Conservation (phyloP, 257 asterid species). For the Ilex asprella region DNA sequence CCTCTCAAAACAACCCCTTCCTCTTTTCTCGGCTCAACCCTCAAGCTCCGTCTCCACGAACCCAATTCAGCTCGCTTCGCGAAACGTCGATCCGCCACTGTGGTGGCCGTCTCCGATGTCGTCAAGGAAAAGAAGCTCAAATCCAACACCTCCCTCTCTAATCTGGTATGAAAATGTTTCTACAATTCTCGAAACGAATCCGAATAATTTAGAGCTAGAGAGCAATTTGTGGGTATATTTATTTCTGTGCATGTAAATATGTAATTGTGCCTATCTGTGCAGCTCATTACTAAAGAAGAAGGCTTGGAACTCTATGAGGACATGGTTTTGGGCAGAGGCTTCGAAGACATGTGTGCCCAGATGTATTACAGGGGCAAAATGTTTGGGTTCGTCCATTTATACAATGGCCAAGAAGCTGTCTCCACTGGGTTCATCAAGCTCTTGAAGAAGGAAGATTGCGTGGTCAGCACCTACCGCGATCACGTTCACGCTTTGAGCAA, state of each 20-base stretch:
- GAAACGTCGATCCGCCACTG: slow-evolving; percentile 42
- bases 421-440: slow-evolving; percentile 96
- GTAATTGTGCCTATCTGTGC: slow-evolving; percentile 10
- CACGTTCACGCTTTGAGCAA: slow-evolving; percentile 97
- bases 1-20: slow-evolving; percentile 17
- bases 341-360: slow-evolving; percentile 99
- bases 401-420: slow-evolving; percentile 96
- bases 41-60: slow-evolving; percentile 27
- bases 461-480: slow-evolving; percentile 92
- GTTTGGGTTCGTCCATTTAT: slow-evolving; percentile 96
- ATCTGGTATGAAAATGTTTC: slow-evolving; percentile 33
- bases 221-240: no score
- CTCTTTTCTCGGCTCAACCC: slow-evolving; percentile 43
- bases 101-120: slow-evolving; percentile 67
- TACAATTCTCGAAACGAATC: no score
- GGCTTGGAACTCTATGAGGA: slow-evolving; percentile 80
- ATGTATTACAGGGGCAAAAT: slow-evolving; percentile 98
- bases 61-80: slow-evolving; percentile 7
- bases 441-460: slow-evolving; percentile 70
- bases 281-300: slow-evolving; percentile 84
- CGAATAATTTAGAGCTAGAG: no score
- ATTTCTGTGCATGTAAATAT: no score
- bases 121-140: slow-evolving; percentile 68
- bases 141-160: slow-evolving; percentile 33
- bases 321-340: slow-evolving; percentile 78